Evolutionary conservation across 148 eudicot species (phyloP).

Genomic region (Vaccinium vitisidaea): DNA sequence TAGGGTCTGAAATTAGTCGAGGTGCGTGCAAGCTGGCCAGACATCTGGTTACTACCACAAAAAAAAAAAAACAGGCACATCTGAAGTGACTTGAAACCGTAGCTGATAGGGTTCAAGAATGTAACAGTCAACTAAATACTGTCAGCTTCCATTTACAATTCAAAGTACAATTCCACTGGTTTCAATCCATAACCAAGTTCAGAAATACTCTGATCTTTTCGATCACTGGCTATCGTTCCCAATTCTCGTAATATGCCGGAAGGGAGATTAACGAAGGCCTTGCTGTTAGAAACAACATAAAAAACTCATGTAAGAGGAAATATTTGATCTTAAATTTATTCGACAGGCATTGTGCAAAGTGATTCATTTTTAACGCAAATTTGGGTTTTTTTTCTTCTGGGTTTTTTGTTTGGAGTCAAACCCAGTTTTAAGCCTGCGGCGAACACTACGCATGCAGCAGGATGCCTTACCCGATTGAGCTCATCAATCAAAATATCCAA

Average conservation of each 20-base stretch:
- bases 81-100: not conserved
- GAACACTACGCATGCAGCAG: conserved; percentile 45
- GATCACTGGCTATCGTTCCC: not conserved
- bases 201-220: not conserved
- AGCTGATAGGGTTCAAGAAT: not conserved
- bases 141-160: not conserved
- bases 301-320: not conserved
- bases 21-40: too few species aligned
- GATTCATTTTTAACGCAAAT: not conserved
- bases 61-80: not conserved
- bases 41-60: too few species aligned
- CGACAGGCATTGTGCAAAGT: not conserved
- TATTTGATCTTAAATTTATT: not conserved
- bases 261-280: not conserved
- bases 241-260: not conserved
- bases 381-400: conserved; percentile 13
- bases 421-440: conserved; percentile 70
- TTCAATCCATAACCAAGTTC: not conserved
- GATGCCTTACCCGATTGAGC: conserved; percentile 44
- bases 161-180: not conserved
- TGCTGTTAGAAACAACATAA: not conserved
- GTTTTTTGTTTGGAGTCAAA: conserved; percentile 42
- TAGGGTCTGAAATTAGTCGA: too few species aligned
- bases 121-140: not conserved
- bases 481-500: conserved; percentile 56